Conservation (phyloP, 108 stramenopile genomes). For the Pseudonitzschia pungens region DNA sequence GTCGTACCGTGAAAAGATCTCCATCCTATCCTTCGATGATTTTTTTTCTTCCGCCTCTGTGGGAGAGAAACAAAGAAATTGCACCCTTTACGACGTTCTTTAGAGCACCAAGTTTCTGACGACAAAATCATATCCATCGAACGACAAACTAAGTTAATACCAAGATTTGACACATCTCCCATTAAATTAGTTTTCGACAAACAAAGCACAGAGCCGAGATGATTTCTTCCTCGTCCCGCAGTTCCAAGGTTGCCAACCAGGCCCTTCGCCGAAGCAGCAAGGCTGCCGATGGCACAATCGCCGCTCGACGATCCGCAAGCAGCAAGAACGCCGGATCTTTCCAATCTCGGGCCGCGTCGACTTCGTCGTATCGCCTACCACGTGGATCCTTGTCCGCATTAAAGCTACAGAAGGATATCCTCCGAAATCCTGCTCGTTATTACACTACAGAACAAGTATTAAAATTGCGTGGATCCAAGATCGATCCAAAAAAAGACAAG, state of each 20-base stretch:
- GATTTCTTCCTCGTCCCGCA: conserved; percentile 22
- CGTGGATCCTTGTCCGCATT: not conserved
- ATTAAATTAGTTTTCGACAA: no score
- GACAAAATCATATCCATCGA: no score
- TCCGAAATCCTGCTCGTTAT: conserved; percentile 14
- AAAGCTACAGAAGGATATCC: conserved; percentile 2
- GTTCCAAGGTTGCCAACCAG: conserved; percentile 34
- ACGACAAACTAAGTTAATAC: no score
- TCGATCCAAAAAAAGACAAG: conserved; percentile 38
- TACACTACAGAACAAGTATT: conserved; percentile 77
- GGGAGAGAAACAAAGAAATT: not conserved
- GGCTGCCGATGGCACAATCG: not conserved
- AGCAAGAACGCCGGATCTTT: not conserved
- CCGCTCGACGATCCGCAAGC: not conserved
- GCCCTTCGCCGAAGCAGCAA: conserved; percentile 20
- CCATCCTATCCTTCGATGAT: not conserved
- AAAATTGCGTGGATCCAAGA: conserved; percentile 42
- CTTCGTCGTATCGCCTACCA: not conserved
- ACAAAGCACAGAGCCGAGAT: not conserved
- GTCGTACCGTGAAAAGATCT: not conserved
- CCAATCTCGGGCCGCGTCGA: not conserved
- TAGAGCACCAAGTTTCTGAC: not conserved
- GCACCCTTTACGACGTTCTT: not conserved
- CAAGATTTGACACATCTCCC: no score
- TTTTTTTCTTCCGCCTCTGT: not conserved